Percentiles rank a stretch among this genome's conserved stretches.
These are phyloP conservation scores for Scedosporium dehoogii DNA, from an alignment of 2,329 filamentous ascomycete genomes.

Conservation along the genomic window DNA sequence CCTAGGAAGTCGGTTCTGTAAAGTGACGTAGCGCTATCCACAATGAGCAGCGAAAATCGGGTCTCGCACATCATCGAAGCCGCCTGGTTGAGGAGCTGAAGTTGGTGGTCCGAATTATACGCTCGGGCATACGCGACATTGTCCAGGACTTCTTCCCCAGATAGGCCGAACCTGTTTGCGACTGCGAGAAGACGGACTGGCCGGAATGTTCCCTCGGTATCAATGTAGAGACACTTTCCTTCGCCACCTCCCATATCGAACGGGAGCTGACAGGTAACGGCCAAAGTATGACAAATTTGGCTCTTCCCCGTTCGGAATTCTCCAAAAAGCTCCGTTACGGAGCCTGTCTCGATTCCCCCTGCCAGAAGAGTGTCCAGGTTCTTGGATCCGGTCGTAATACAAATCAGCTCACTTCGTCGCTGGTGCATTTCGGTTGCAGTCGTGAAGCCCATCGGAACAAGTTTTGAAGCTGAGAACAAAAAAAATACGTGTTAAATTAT, in stretches of 20 bases:
- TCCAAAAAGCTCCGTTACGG: slow-evolving; percentile 95
- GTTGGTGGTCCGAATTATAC: slow-evolving; percentile 97
- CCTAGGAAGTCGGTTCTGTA: slow-evolving; percentile 96
- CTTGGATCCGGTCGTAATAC: slow-evolving; percentile 95
- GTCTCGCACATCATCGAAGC: slow-evolving; percentile 99
- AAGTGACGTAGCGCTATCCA: slow-evolving; percentile 89
- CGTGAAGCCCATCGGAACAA: slow-evolving; percentile 98
- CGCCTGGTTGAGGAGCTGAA: slow-evolving; percentile 89
- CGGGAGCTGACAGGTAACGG: slow-evolving; percentile 92
- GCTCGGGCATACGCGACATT: slow-evolving; percentile 97
- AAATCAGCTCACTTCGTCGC: slow-evolving; percentile 90
- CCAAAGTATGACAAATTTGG: slow-evolving; percentile 97
- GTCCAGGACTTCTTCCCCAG: slow-evolving; percentile 93
- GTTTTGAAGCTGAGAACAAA: slow-evolving; percentile 70
- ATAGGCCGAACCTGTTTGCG: slow-evolving; percentile 87
- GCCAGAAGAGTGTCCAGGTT: slow-evolving; percentile 91
- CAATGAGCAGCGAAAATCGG: slow-evolving; percentile 87
- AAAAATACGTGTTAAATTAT: slow-evolving; percentile 8
- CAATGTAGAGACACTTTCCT: slow-evolving; percentile 96
- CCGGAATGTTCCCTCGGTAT: slow-evolving; percentile 94
- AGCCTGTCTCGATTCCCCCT: slow-evolving; percentile 92
- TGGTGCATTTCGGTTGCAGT: slow-evolving; percentile 99
- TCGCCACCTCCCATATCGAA: slow-evolving; percentile 99
- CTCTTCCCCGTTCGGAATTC: slow-evolving; percentile 98
- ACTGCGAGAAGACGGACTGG: slow-evolving; percentile 86